Percentiles rank a stretch among this genome's conserved stretches.
Evolutionary conservation across 192 early-diverging fungal genomes (phyloP).

Genomic region (Rhizoclosmatium globosum): DNA sequence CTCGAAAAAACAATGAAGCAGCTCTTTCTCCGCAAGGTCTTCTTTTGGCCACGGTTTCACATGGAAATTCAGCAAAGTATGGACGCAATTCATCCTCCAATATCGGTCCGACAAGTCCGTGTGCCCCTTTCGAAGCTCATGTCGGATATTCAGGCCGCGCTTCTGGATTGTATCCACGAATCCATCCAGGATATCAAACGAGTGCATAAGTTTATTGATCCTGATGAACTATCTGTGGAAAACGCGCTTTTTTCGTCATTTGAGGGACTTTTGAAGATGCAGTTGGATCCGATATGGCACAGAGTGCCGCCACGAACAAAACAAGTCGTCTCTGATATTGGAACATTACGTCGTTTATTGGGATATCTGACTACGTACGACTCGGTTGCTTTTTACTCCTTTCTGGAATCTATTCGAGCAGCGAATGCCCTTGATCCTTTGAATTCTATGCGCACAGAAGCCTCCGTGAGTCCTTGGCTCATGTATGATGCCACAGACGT

Average conservation of each 20-base stretch:
- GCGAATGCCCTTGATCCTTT: slow-evolving; percentile 47
- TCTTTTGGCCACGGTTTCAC: slow-evolving; percentile 92
- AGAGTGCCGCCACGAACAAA: slow-evolving; percentile 75
- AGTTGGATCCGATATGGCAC: slow-evolving; percentile 92
- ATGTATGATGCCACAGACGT: slow-evolving; percentile 84
- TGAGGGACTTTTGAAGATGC: slow-evolving; percentile 77
- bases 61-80: slow-evolving; percentile 64
- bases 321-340: slow-evolving; percentile 78
- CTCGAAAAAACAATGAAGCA: slow-evolving; percentile 86
- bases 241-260: slow-evolving; percentile 87
- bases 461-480: slow-evolving; percentile 80
- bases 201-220: slow-evolving; percentile 49
- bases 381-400: slow-evolving; percentile 85
- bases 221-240: slow-evolving; percentile 86
- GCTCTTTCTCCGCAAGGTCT: slow-evolving; percentile 81
- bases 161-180: slow-evolving; percentile 85
- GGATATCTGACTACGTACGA: slow-evolving; percentile 85
- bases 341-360: slow-evolving; percentile 73
- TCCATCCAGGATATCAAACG: slow-evolving; percentile 80
- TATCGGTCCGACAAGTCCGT: slow-evolving; percentile 23
- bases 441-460: slow-evolving; percentile 37
- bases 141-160: slow-evolving; percentile 80
- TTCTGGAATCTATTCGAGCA: slow-evolving; percentile 84
- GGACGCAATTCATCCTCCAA: slow-evolving; percentile 41
- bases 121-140: slow-evolving; percentile 83